Conservation (phyloP, 2,329 filamentous ascomycete species). For the Cordyceps javanica region DNA sequence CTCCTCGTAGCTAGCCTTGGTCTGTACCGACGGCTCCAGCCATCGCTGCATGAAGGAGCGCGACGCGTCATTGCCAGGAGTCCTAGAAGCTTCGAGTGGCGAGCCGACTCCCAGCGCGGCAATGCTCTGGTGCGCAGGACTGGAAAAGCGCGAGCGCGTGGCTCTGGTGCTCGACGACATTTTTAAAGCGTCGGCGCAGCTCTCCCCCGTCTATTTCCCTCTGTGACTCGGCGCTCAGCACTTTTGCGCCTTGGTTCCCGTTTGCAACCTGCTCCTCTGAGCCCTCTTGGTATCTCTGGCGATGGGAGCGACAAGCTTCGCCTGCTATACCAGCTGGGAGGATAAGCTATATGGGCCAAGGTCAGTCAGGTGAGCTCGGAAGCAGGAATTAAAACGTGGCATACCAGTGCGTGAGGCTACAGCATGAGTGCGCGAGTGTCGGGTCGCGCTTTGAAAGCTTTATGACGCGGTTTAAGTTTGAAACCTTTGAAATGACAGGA, state of each 20-base stretch:
- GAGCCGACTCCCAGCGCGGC: conserved; percentile 19
- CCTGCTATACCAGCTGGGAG: not conserved
- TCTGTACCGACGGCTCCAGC: conserved; percentile 53
- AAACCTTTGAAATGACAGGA: not conserved
- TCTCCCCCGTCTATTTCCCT: conserved; percentile 13
- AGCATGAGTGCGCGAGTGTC: not conserved
- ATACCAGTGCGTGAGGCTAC: not conserved
- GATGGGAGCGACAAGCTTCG: not conserved
- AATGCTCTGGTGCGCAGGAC: conserved; percentile 34
- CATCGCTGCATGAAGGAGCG: conserved; percentile 49
- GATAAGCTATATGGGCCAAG: not conserved
- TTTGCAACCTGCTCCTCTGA: not conserved
- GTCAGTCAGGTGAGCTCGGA: not conserved
- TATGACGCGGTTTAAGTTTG: conserved; percentile 7
- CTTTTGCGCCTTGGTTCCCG: not conserved
- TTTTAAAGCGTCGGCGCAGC: conserved; percentile 20
- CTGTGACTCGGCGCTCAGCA: not conserved
- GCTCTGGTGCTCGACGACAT: conserved; percentile 41
- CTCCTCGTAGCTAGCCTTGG: conserved; percentile 70
- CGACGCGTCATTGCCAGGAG: conserved; percentile 31
- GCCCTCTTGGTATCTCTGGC: not conserved
- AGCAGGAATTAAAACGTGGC: not conserved
- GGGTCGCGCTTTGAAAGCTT: conserved; percentile 3
- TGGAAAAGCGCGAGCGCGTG: conserved; percentile 52
- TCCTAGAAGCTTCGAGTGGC: conserved; percentile 33